Conservation (phyloP, 2,329 filamentous ascomycete genomes). For the Ilyonectria sp. region DNA sequence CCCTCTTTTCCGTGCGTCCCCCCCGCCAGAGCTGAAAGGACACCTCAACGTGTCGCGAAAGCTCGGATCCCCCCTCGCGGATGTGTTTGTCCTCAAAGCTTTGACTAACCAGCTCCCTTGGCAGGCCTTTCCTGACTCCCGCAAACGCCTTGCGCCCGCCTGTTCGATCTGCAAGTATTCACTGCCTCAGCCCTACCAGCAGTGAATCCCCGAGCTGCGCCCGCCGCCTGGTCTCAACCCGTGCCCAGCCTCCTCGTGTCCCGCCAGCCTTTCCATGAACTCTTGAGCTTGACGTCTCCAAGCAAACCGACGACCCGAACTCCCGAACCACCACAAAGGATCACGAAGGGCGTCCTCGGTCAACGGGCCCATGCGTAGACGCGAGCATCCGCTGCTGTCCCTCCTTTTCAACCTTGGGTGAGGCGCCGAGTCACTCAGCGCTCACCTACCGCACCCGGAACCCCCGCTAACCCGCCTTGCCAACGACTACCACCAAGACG, state of each 20-base stretch:
- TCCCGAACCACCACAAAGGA: conserved; percentile 34
- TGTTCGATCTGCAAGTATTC: conserved; percentile 19
- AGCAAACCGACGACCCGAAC: conserved; percentile 31
- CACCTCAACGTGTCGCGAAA: conserved; percentile 48
- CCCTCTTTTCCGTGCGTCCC: conserved; percentile 54
- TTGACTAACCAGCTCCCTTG: conserved; percentile 46
- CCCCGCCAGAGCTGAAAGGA: conserved; percentile 35
- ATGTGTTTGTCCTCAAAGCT: conserved; percentile 46
- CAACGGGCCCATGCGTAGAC: conserved; percentile 57
- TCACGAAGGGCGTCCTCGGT: conserved; percentile 41
- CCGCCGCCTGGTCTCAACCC: conserved; percentile 20
- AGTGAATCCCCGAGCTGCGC: conserved; percentile 32
- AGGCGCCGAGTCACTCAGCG: conserved; percentile 43
- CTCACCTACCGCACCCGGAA: conserved; percentile 30
- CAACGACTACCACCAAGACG: conserved; percentile 23
- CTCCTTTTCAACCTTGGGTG: conserved; percentile 52
- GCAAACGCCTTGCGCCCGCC: conserved; percentile 39
- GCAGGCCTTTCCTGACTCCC: conserved; percentile 45
- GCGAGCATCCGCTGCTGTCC: conserved; percentile 53
- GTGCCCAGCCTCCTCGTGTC: conserved; percentile 26
- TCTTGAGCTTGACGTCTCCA: conserved; percentile 46
- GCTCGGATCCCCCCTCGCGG: conserved; percentile 48
- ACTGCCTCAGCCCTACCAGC: conserved; percentile 29
- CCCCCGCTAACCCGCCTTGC: conserved; percentile 26
- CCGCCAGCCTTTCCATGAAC: conserved; percentile 46